Evolutionary conservation across 306 rosid genomes (phyloP).

Genomic region (Quercus berberidifolia): DNA sequence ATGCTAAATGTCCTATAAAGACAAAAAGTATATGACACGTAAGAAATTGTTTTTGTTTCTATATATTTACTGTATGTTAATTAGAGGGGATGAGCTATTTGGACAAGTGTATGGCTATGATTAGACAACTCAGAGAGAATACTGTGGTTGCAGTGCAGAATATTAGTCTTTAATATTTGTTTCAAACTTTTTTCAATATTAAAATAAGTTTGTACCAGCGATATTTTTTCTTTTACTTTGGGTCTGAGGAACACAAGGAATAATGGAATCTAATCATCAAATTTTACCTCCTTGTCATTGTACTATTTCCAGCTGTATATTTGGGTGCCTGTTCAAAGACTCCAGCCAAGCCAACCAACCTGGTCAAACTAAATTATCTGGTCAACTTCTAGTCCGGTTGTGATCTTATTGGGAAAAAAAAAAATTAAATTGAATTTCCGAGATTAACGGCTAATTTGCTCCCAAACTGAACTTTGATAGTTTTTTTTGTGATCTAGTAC

Average conservation of each 20-base stretch:
- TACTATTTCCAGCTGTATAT: constrained; percentile 83
- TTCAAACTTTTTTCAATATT: constrained; percentile 11
- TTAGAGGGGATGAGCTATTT: not conserved
- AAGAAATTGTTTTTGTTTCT: too few species aligned
- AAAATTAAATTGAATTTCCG: not conserved
- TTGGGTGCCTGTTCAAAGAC: constrained; percentile 17
- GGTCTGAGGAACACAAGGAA: constrained; percentile 68
- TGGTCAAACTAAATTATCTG: constrained; percentile 61
- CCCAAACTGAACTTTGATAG: not conserved
- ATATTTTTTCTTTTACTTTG: constrained; percentile 32
- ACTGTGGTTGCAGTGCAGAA: constrained; percentile 23
- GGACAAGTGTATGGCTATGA: constrained; percentile 36
- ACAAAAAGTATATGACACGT: too few species aligned
- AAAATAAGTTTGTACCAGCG: constrained; percentile 14
- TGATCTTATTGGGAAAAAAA: constrained; percentile 50
- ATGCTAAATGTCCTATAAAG: too few species aligned
- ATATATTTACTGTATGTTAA: too few species aligned
- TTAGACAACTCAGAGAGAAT: constrained; percentile 3
- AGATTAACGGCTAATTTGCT: constrained; percentile 38
- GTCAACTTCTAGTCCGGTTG: constrained; percentile 51
- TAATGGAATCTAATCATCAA: constrained; percentile 96
- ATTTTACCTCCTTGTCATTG: constrained; percentile 88
- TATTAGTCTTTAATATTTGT: not conserved
- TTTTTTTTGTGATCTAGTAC: constrained; percentile 5
- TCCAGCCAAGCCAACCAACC: constrained; percentile 33